Evolutionary conservation across 164 flowering plant genomes (phyloP).

Genomic region (Cinnamomum micranthum): DNA sequence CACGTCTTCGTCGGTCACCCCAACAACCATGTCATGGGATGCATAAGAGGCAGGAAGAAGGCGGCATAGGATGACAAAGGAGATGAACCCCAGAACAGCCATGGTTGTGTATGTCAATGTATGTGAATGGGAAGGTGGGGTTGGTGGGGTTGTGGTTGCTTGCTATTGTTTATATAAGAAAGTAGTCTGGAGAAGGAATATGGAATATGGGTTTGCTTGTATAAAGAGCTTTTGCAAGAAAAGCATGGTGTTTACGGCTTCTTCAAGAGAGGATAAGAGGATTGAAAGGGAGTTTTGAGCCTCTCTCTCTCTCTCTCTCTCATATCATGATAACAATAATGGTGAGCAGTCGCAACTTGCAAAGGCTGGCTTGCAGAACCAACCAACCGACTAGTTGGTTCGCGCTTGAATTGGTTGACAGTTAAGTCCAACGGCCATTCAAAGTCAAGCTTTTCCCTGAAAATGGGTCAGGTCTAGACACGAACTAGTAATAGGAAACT

Average conservation of each 20-base stretch:
- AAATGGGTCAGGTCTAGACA: no score
- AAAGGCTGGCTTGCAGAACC: no score
- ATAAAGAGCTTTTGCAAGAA: constrained; percentile 10
- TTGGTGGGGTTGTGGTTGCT: background rate
- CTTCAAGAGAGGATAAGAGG: constrained; percentile 7
- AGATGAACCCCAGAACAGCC: constrained; percentile 1
- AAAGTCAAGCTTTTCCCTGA: no score
- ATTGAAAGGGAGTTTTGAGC: background rate
- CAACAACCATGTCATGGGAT: constrained; percentile 6
- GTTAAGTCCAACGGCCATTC: background rate
- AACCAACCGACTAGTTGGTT: background rate
- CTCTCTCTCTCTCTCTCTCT: background rate
- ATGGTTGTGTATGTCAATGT: constrained; percentile 6
- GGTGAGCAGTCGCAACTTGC: no score
- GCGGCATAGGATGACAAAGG: constrained; percentile 13
- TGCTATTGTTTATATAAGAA: background rate
- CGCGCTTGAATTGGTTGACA: background rate
- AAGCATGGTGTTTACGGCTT: constrained; percentile 5
- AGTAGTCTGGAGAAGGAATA: background rate
- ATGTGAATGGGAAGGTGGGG: background rate
- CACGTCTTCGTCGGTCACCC: constrained; percentile 20
- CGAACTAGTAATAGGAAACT: no score
- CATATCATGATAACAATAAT: background rate
- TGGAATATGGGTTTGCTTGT: constrained; percentile 14
- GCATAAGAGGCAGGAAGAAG: constrained; percentile 10